These are phyloP conservation scores for Dipteronia dyeriana DNA, from an alignment of 345 rosid genomes.

Conservation along the genomic window DNA sequence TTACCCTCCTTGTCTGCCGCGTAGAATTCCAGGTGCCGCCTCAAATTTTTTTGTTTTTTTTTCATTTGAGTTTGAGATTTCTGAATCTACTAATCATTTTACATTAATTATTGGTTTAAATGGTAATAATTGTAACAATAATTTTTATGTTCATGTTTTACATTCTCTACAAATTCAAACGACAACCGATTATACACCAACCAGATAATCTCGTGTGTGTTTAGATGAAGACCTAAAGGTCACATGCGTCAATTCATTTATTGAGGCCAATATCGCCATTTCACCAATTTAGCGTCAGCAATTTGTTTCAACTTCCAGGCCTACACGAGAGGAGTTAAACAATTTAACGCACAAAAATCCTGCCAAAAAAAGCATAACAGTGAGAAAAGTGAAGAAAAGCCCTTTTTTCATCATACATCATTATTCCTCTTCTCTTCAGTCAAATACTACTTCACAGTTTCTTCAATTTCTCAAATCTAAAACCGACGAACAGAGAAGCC, in stretches of 20 bases:
- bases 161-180: too few relatives aligned
- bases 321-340: not conserved
- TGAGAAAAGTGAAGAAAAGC: not conserved
- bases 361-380: not conserved
- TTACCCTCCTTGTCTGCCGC: not conserved
- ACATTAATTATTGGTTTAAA: not conserved
- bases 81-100: not conserved
- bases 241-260: slow-evolving; percentile 10
- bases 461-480: not conserved
- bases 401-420: not conserved
- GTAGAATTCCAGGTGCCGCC: not conserved
- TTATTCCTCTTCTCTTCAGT: not conserved
- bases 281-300: not conserved
- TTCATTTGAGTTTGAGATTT: not conserved
- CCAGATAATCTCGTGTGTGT: not conserved
- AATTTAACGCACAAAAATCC: not conserved
- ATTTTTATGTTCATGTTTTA: too few relatives aligned
- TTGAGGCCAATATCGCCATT: not conserved
- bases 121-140: not conserved
- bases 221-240: not conserved
- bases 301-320: not conserved
- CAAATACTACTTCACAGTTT: not conserved
- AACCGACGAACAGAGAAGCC: not conserved
- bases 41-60: too few relatives aligned
- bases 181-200: too few relatives aligned